Percentiles rank a stretch among this genome's conserved stretches.
These are phyloP conservation scores for Digitaria exilis DNA, from an alignment of 202 grass and related monocot species.

Conservation along the genomic window DNA sequence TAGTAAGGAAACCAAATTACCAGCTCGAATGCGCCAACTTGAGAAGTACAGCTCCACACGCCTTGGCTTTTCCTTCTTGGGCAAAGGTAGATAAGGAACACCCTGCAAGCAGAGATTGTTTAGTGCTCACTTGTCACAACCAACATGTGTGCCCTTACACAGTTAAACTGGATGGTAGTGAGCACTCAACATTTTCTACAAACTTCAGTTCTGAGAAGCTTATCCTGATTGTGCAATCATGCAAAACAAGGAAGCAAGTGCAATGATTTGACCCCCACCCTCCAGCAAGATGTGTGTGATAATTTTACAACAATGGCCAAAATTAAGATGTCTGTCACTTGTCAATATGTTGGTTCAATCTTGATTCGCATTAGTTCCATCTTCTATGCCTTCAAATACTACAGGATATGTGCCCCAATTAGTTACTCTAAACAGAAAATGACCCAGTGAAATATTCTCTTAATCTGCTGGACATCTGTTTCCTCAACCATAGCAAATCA, in stretches of 20 bases:
- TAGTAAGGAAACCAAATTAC: constrained; percentile 45
- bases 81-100: constrained; percentile 78
- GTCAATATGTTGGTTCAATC: background rate
- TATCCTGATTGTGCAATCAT: constrained; percentile 13
- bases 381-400: background rate
- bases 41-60: constrained; percentile 96
- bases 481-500: background rate
- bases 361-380: background rate
- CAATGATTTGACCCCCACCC: background rate
- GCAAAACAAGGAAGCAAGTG: constrained; percentile 23
- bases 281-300: background rate
- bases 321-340: background rate
- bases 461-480: constrained; percentile 7
- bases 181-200: constrained; percentile 10
- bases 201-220: background rate
- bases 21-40: constrained; percentile 92
- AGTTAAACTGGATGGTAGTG: background rate
- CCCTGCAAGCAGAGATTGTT: constrained; percentile 56
- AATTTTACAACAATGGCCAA: background rate
- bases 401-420: background rate
- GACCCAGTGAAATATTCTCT: background rate
- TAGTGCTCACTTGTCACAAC: constrained; percentile 8
- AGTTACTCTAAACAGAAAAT: constrained; percentile 11
- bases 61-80: constrained; percentile 89
- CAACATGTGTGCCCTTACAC: background rate